Base-by-base conservation (phyloP, 1,284 basidiomycete species). In the Baeospora myosura region DNA sequence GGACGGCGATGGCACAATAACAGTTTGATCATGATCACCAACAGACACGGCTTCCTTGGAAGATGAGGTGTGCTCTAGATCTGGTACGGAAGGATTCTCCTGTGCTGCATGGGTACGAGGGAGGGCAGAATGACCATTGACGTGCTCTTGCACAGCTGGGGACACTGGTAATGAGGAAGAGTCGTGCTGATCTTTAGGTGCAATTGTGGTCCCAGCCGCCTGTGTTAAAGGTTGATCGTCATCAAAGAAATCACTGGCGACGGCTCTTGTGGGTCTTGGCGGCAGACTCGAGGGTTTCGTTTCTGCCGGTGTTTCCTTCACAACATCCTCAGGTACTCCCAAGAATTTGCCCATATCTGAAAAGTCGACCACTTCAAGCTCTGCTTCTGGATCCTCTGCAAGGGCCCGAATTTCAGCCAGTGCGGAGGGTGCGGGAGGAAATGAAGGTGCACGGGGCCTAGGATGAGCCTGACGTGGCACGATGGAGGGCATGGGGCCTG, bases 351-450 rank as follows among this genome's bases (percentile, higher is more conserved):
- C 80, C 57, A 88, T 66, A 38, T 90, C 84, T 8, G 73, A 74
- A 53, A 87, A 89, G 53, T 89, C 85, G 14, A 90, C 70, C 11
- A 85, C 72, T 52, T 88, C 84, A 3, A 88, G 65, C 38, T 78
- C 72, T 47, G 81, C 81, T 21, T 72, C 74, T 3, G 65, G 58
- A 43, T 63, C 60, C 32, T 69, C 59, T n/a, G 63, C 60, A n/a
- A 78, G 59, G 11, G 68, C 58, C n/a, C n/a, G n/a, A n/a, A n/a
- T n/a, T 47, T 72, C 66, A 38, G 74, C 67, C 30, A 75, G 53
- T 30, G 68, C 53, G 17, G 66, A 63, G 10, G 65, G 63, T 12
- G 69, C 53, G 10, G 57, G 58, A 37, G 60, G 49, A 33, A 64
- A 59, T 37, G 63, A 57, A 40, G 29, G 24, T 32, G 35, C 12